Base-by-base conservation (phyloP, 768 basidiomycete species). In the Leccinum incarnatum region DNA sequence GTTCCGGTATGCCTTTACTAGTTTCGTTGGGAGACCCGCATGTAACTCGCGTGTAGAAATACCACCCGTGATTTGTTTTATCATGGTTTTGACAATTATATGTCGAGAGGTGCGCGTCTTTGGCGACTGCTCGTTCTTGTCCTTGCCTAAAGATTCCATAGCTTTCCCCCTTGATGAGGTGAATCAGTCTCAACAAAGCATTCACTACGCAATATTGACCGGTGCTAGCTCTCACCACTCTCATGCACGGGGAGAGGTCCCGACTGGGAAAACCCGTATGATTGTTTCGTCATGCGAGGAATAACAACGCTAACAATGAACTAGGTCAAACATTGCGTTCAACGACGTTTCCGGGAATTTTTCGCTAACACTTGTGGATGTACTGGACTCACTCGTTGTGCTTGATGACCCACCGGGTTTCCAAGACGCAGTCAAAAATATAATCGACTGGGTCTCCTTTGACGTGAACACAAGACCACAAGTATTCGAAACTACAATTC, bases 341-440 rank as follows among this genome's bases (percentile, higher is more conserved):
- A 98, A 98, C 68, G 96, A 98, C 68, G 95, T 99, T 60, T 87
- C 91, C 25, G 95, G 95, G 45, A 97, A 98, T 74, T 97, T 89
- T 72, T 94, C 93, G 21, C 72, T 93, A 14, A 93, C 91, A 0
- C 79, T 93, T 7, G 79, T 93, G 49, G 91, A 93, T 62, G 86
- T 89, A 2, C 76, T 98, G 51, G 95, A 97, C 66, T 89, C 95
- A 0, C 75, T 99, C 9, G 88, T 95, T n/a, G 82, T 98, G n/a
- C 80, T 95, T 34, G 81, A 85, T 63, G 91, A 95, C 67, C 83
- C 81, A 23, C 67, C 76, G 53, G 91, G 88, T 6, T 98, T 97
- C 67, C 89, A 92, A 66, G 77, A 77, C n/a, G 95, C 93, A 3
- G 88, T 98, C 53, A 84, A 83, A 59, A 84, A 90, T 61, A 83